Base-by-base conservation (phyloP, 192 early-diverging fungal genomes). In the Entrophospora sp. region DNA sequence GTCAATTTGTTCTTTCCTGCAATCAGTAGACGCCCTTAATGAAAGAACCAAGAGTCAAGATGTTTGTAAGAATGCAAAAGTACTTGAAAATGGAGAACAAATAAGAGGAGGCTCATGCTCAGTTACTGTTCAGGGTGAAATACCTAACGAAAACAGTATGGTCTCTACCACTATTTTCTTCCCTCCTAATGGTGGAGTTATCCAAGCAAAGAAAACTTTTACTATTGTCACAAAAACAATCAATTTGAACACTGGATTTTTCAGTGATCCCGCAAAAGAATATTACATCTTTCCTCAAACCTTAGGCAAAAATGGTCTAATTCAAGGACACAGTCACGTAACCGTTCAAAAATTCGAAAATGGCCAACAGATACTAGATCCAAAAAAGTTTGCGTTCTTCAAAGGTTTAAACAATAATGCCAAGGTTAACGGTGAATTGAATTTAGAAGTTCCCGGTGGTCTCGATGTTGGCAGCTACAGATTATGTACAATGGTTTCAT, bases 401-500 rank as follows among this genome's bases (percentile, higher is more conserved):
- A 59, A 59, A 40, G 57, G 57, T 14, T 59, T 59, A 13, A 59
- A 59, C 10, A 10, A 59, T 12, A 3, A 3, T 37, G 32, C 57
- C 0, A 14, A 24, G 14, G 35, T 10, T 18, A 38, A 37, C 10
- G 56, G 56, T 2, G 9, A 14, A 12, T 59, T 59, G 6, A 4
- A 20, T 38, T 6, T 36, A 28, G 8, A 40, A 8, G 3, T 22
- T 24, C 1, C 3, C 24, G 9, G 22, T 37, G 57, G 57, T 13
- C 38, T 59, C 35, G 34, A 31, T 10, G 56, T 32, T 20, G 53
- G 65, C 4, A 4, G 13, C 12, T 67, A 65, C 37, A 53, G 64
- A 20, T n/a, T 66, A 14, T 66, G 64, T 34, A 66, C 64, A 1
- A 66, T 66, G 14, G 44, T 30, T 46, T 24, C 52, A 28, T 42